Percentiles rank a stretch among this genome's conserved stretches.
These are phyloP conservation scores for Myrica gale DNA, from an alignment of 306 rosid species.

Conservation along the genomic window DNA sequence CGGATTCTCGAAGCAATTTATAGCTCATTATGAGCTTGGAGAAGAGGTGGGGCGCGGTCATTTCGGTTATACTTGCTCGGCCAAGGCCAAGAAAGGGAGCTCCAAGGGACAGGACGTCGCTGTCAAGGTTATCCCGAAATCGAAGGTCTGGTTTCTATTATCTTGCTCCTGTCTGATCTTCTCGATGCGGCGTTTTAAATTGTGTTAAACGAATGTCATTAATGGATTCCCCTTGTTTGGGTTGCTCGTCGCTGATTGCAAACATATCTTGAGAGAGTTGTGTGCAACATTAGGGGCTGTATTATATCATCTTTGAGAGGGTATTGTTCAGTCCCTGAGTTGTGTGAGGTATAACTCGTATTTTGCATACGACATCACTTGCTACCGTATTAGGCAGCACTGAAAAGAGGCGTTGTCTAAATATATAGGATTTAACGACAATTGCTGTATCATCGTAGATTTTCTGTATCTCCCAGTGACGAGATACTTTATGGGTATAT, in stretches of 20 bases:
- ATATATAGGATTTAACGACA: not conserved
- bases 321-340: not conserved
- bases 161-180: not conserved
- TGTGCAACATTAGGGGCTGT: not conserved
- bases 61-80: slow-evolving; percentile 87
- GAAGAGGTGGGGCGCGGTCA: slow-evolving; percentile 97
- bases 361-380: slow-evolving; percentile 6
- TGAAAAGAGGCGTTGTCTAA: slow-evolving; percentile 9
- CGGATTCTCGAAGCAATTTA: slow-evolving; percentile 64
- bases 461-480: slow-evolving; percentile 19
- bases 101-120: slow-evolving; percentile 83
- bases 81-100: slow-evolving; percentile 67
- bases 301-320: not conserved
- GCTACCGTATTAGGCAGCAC: slow-evolving; percentile 12
- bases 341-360: slow-evolving; percentile 1
- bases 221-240: slow-evolving; percentile 2
- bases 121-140: slow-evolving; percentile 87
- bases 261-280: not conserved
- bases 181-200: not conserved
- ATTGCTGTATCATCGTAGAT: slow-evolving; percentile 5
- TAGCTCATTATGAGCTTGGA: slow-evolving; percentile 58
- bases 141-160: slow-evolving; percentile 52
- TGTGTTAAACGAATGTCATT: not conserved
- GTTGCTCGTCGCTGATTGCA: not conserved
- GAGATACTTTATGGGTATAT: not conserved